phyloP scores from a whole-genome alignment of 192 early-diverging fungal genomes.

The Cladochytrium replicatum region DNA sequence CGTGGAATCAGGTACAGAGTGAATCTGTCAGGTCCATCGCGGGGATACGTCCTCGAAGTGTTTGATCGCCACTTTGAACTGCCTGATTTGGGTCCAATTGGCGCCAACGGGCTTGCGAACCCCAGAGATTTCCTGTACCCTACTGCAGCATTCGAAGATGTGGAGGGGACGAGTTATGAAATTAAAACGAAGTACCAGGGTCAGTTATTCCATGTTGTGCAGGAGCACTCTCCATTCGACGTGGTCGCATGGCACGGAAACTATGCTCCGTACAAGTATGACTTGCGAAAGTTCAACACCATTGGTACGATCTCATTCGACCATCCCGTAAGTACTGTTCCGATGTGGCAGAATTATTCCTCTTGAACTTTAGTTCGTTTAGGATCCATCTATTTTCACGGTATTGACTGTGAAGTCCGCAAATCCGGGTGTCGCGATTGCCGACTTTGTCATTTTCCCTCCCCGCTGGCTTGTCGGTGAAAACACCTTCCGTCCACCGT shows the following conservation, averaged over 20 bases:
- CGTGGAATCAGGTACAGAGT: slow-evolving; percentile 73
- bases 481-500: slow-evolving; percentile 85
- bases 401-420: slow-evolving; percentile 85
- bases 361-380: slow-evolving; percentile 8
- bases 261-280: slow-evolving; percentile 91
- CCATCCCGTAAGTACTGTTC: slow-evolving; percentile 52
- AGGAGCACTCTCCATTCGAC: slow-evolving; percentile 83
- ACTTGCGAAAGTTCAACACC: slow-evolving; percentile 71
- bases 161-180: slow-evolving; percentile 40
- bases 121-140: slow-evolving; percentile 90
- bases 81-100: slow-evolving; percentile 92
- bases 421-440: slow-evolving; percentile 73
- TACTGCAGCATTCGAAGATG: slow-evolving; percentile 64
- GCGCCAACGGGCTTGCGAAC: slow-evolving; percentile 91
- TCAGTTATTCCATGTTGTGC: slow-evolving; percentile 43
- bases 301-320: slow-evolving; percentile 85
- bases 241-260: slow-evolving; percentile 98
- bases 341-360: background rate
- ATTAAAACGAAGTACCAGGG: slow-evolving; percentile 82
- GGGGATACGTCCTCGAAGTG: slow-evolving; percentile 88
- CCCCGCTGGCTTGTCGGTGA: slow-evolving; percentile 88
- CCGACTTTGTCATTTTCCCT: slow-evolving; percentile 96
- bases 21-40: slow-evolving; percentile 59
- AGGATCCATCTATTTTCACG: slow-evolving; percentile 97
- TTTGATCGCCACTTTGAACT: slow-evolving; percentile 86